Percentiles rank a stretch among this genome's conserved stretches.
Evolutionary conservation across 805 yeast species (phyloP).

Genomic region (Komagataella ulmi): DNA sequence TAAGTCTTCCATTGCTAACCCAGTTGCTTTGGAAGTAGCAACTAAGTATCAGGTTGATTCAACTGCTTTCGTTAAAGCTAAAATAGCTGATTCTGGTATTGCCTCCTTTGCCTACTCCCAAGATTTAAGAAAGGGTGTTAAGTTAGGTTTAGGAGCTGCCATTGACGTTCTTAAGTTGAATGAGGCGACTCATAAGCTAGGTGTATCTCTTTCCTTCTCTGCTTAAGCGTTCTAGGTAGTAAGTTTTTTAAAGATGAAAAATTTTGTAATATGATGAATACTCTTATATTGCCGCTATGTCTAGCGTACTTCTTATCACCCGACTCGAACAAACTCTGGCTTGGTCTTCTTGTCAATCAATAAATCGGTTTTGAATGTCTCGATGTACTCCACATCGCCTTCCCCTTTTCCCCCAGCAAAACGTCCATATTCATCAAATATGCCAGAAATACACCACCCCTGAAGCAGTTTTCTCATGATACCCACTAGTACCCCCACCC

Average conservation of each 20-base stretch:
- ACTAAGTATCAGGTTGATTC: conserved; percentile 87
- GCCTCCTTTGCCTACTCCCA: conserved; percentile 92
- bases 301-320: background rate
- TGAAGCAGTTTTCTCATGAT: conserved; percentile 73
- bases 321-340: conserved; percentile 52
- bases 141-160: conserved; percentile 93
- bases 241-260: background rate
- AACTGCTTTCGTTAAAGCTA: conserved; percentile 87
- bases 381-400: conserved; percentile 82
- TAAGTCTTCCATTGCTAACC: conserved; percentile 55
- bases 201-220: conserved; percentile 86
- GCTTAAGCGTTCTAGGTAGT: conserved; percentile 36
- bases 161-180: conserved; percentile 90
- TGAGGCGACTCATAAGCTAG: conserved; percentile 97
- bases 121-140: conserved; percentile 90
- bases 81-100: conserved; percentile 91
- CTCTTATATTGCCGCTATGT: background rate
- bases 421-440: conserved; percentile 85
- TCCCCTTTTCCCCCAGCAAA: conserved; percentile 93
- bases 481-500: conserved; percentile 92
- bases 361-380: conserved; percentile 58
- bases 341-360: conserved; percentile 29
- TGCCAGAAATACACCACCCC: conserved; percentile 89
- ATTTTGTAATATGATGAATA: background rate
- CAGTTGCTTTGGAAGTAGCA: conserved; percentile 90